Base-by-base conservation (phyloP, 768 basidiomycete genomes). In the Pleurotus platypus region DNA sequence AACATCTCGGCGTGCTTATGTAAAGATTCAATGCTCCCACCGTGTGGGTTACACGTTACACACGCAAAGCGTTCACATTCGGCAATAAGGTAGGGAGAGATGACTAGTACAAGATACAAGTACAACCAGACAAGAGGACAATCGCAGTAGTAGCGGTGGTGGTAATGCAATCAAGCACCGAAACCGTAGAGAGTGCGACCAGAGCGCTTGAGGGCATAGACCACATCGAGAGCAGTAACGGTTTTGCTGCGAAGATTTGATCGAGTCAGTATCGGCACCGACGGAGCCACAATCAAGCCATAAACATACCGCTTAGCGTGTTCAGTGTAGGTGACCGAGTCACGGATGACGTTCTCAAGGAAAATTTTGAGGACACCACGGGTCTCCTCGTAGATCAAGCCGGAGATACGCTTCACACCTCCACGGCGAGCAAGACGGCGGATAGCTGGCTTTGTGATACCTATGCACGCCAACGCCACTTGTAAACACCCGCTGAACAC, bases 291-390 rank as follows among this genome's bases (percentile, higher is more conserved):
- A 48, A 35, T 26, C 20, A 20, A 43, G 56, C 4, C 6, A 16
- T 22, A 47, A 35, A 55, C 61, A 20, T 49, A 66, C 64, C 86
- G 75, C 70, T 87, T 89, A 56, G 86, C 86, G 79, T 89, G 86
- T 70, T 89, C 86, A 57, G 86, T 87, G 79, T 87, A 87, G 57
- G 86, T 87, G 61, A 87, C 86, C 38, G 85, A 85, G 73, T 87
- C 86, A 60, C 85, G 80, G 70, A 88, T 87, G 65, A 87, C 72
- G 57, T 71, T 74, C 65, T 71, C 69, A 39, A 70, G 65, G 67
- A 70, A 70, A 54, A 72, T 70, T 74, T 81, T 82, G 64, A 82
- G 74, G 35, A 82, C 80, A 71, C 79, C 78, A 60, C 81, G 78
- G 58, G 81, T 82, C 72, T 82, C 81, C 67, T 81, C 80, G 73